phyloP scores from a whole-genome alignment of 805 yeast species.

The Wickerhamomyces queroliae region DNA sequence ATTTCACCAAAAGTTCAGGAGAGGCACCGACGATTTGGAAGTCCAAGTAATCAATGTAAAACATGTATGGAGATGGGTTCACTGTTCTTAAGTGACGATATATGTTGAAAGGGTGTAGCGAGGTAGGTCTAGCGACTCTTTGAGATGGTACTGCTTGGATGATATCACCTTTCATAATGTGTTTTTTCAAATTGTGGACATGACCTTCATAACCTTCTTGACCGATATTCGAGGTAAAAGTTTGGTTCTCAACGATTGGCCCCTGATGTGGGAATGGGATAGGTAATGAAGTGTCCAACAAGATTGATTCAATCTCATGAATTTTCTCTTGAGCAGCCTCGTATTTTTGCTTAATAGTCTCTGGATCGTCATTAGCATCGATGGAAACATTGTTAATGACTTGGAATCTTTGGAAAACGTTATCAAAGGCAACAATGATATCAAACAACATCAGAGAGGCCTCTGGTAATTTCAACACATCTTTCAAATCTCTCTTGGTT shows the following conservation, averaged over 20 bases:
- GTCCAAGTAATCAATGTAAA: slow-evolving; percentile 85
- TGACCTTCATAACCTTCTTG: slow-evolving; percentile 87
- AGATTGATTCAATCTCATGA: slow-evolving; percentile 41
- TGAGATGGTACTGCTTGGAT: slow-evolving; percentile 99
- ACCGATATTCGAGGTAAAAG: slow-evolving; percentile 85
- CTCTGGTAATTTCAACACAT: slow-evolving; percentile 83
- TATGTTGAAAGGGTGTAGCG: slow-evolving; percentile 92
- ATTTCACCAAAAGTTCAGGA: slow-evolving; percentile 87
- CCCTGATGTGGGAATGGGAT: slow-evolving; percentile 69
- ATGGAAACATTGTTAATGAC: slow-evolving; percentile 74
- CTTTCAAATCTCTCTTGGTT: slow-evolving; percentile 70
- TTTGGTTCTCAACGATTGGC: slow-evolving; percentile 59
- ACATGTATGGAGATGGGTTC: slow-evolving; percentile 96
- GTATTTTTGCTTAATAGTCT: slow-evolving; percentile 39
- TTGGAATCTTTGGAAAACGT: slow-evolving; percentile 90
- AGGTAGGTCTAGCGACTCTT: slow-evolving; percentile 91
- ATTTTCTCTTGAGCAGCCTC: slow-evolving; percentile 53
- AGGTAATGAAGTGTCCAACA: slow-evolving; percentile 37
- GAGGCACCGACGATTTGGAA: slow-evolving; percentile 97
- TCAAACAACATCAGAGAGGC: slow-evolving; percentile 89
- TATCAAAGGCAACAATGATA: slow-evolving; percentile 85
- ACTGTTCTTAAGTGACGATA: slow-evolving; percentile 93
- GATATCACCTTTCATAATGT: slow-evolving; percentile 86
- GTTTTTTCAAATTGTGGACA: slow-evolving; percentile 68
- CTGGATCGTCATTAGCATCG: slow-evolving; percentile 23